Evolutionary conservation across 2,329 filamentous ascomycete genomes (phyloP), one percentile per base, ranked within the genome.

Genomic region (Cladosporium sp.): DNA sequence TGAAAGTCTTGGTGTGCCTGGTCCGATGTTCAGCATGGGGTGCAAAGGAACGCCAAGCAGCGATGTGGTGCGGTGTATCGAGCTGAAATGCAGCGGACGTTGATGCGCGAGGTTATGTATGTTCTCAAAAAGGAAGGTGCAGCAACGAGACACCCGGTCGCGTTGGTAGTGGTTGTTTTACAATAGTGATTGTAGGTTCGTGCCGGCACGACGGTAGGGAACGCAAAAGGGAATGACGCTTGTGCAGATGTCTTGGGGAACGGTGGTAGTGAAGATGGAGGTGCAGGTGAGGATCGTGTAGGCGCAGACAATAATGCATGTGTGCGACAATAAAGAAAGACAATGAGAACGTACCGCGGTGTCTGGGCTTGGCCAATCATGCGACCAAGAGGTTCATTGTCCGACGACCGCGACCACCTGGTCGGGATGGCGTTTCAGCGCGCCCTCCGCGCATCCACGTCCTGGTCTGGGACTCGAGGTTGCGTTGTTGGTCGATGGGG

Each of bases 361-460:
- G 55, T 54, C 56, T 53, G 52, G 57, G 59, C 62, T 53, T 56
- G 62, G 58, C 59, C 62, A 61, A 59, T 67, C 63, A 66, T 67
- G 64, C 61, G 58, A 56, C 61, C 57, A 56, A 56, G 56, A 46
- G 8, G 41, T 35, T 48, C 46, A 51, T 61, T 62, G 69, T 66
- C 60, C 63, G 65, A 66, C 66, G 66, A 63, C 53, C 45, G 61
- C 58, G 63, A 61, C 65, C 59, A 58, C 66, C 65, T 63, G 64
- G 65, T 62, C 35, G n/a, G 65, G 62, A 61, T 60, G 61, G 63
- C 63, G 72, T 72, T 71, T 71, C 71, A 69, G 60, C 59, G 40
- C 64, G 66, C 56, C 63, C 70, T 66, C 64, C 69, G 68, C 62
- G 66, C 65, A 65, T 62, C 59, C 68, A 68, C 67, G 67, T 66